These are phyloP conservation scores for Quillaja saponaria DNA, from an alignment of 306 rosid genomes.

Conservation along the genomic window DNA sequence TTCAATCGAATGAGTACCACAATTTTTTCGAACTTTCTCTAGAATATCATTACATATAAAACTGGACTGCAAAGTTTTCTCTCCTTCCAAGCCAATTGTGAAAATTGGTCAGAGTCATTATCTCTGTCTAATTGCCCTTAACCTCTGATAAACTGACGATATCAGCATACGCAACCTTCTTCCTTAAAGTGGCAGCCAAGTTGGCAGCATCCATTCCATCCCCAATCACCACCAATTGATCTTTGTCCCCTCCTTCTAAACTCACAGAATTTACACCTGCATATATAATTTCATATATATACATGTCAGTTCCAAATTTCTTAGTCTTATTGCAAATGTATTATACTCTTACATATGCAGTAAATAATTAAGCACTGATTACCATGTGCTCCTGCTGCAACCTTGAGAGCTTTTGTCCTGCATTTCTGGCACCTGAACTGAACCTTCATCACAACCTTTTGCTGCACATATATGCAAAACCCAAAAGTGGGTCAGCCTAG, in stretches of 20 bases:
- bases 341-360: no score
- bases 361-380: no score
- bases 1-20: no score
- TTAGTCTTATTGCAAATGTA: no score
- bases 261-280: slow-evolving; percentile 53
- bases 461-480: slow-evolving; percentile 1
- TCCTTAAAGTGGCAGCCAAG: slow-evolving; percentile 37
- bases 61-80: no score
- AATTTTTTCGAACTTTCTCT: no score
- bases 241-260: slow-evolving; percentile 39
- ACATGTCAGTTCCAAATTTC: no score
- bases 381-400: neutral
- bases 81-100: no score
- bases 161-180: slow-evolving; percentile 44
- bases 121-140: neutral
- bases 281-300: neutral
- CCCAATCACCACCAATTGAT: slow-evolving; percentile 50
- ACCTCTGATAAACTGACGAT: slow-evolving; percentile 24
- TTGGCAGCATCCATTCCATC: slow-evolving; percentile 38
- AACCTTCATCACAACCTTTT: slow-evolving; percentile 17
- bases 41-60: no score
- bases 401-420: neutral
- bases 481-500: no score
- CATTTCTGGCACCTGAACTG: neutral
- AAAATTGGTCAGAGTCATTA: no score